Percentiles rank a stretch among this genome's conserved stretches.
phyloP scores from a whole-genome alignment of 768 basidiomycete genomes.

The Tricholoma hemisulphureum region DNA sequence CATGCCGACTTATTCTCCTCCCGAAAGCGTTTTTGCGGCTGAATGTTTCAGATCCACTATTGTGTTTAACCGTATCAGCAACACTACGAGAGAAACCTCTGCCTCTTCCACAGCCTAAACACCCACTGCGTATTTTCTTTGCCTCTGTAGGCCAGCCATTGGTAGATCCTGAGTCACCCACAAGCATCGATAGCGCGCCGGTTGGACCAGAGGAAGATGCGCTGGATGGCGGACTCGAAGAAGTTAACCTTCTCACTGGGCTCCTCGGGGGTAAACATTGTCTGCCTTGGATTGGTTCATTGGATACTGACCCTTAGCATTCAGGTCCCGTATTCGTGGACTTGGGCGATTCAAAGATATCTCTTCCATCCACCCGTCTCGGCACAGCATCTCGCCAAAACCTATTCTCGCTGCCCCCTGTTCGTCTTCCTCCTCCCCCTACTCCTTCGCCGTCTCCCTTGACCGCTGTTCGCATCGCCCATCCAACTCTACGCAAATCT shows the following conservation, averaged over 20 bases:
- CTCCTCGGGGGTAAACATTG: constrained; percentile 53
- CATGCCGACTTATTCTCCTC: constrained; percentile 4
- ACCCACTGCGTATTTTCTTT: constrained; percentile 44
- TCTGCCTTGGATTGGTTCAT: not conserved
- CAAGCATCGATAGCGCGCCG: constrained; percentile 24
- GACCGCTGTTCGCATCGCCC: constrained; percentile 46
- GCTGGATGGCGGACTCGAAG: constrained; percentile 52
- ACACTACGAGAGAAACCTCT: constrained; percentile 83
- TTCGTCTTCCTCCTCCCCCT: constrained; percentile 41
- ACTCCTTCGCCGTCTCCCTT: constrained; percentile 50
- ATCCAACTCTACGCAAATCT: constrained; percentile 79
- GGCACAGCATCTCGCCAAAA: constrained; percentile 66
- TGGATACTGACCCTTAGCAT: not conserved
- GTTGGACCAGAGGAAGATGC: constrained; percentile 37
- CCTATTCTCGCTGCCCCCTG: constrained; percentile 59
- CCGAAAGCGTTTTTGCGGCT: constrained; percentile 70
- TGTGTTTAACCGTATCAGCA: constrained; percentile 82
- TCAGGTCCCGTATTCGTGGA: constrained; percentile 48
- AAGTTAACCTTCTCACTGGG: constrained; percentile 54
- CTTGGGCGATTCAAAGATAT: constrained; percentile 28
- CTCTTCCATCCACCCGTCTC: constrained; percentile 69
- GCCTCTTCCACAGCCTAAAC: constrained; percentile 38
- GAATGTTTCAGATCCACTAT: constrained; percentile 65
- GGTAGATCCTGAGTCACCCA: constrained; percentile 34
- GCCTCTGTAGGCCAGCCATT: constrained; percentile 37